Conservation (phyloP, 108 stramenopile species). For the Nannochloropsis gaditana region DNA sequence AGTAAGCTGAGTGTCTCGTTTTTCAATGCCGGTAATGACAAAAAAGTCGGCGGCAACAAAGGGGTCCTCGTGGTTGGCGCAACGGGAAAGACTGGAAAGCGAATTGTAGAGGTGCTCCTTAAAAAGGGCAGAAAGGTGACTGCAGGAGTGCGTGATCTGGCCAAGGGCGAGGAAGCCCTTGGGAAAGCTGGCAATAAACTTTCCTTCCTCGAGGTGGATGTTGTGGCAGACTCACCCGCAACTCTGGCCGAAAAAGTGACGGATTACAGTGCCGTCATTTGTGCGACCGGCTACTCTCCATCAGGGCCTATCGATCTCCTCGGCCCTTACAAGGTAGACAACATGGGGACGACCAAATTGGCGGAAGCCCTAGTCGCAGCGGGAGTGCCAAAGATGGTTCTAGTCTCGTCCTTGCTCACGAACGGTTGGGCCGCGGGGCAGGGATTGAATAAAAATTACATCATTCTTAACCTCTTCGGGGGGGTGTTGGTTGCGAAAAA, state of each 20-base stretch:
- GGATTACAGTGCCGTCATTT: background rate
- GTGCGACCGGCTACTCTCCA: background rate
- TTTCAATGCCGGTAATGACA: background rate
- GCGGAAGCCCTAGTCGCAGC: background rate
- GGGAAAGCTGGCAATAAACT: background rate
- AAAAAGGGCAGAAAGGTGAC: background rate
- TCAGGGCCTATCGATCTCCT: background rate
- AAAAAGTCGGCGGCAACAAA: background rate
- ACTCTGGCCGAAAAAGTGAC: background rate
- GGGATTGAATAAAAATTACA: slow-evolving; percentile 8
- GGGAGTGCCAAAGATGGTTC: background rate
- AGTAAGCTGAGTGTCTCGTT: background rate
- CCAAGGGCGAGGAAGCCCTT: background rate
- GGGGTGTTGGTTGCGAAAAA: background rate
- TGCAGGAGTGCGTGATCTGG: background rate
- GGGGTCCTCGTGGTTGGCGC: background rate
- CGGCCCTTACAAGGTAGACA: background rate
- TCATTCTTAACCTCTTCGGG: background rate
- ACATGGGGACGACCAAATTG: background rate
- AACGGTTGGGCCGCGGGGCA: background rate
- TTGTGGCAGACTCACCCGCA: background rate
- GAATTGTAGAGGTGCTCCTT: background rate
- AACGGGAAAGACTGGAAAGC: slow-evolving; percentile 5
- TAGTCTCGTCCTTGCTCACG: slow-evolving; percentile 6
- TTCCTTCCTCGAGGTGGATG: background rate